Conservation (phyloP, 192 early-diverging fungal genomes). For the Podila minutissima region DNA sequence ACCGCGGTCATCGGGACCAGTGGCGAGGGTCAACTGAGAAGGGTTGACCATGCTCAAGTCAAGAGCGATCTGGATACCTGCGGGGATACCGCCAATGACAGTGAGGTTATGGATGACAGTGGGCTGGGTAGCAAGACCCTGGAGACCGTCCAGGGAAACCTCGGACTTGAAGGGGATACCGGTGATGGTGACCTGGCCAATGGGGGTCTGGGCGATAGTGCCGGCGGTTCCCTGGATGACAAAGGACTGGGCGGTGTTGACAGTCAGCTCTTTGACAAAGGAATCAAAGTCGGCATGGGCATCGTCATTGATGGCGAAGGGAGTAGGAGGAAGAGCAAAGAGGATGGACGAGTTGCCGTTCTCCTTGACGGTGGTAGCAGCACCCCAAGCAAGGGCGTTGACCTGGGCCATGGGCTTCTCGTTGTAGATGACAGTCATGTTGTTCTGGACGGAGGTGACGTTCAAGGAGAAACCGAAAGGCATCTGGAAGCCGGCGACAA, state of each 20-base stretch:
- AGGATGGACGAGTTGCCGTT: slow-evolving; percentile 27
- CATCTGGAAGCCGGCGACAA: slow-evolving; percentile 56
- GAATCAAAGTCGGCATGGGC: slow-evolving; percentile 54
- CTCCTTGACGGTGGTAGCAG: slow-evolving; percentile 46
- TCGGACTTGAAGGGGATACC: slow-evolving; percentile 59
- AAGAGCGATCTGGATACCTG: slow-evolving; percentile 54
- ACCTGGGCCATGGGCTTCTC: slow-evolving; percentile 19
- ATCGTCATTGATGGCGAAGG: slow-evolving; percentile 48
- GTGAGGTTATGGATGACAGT: slow-evolving; percentile 62
- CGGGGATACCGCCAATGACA: slow-evolving; percentile 59
- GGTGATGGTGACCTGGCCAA: slow-evolving; percentile 56
- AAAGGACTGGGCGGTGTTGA: slow-evolving; percentile 42
- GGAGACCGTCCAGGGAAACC: slow-evolving; percentile 58
- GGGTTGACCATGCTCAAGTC: slow-evolving; percentile 58
- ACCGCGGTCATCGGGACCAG: slow-evolving; percentile 56
- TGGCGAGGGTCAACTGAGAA: slow-evolving; percentile 54
- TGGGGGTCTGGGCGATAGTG: slow-evolving; percentile 55
- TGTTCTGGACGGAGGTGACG: slow-evolving; percentile 56
- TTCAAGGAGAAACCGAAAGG: slow-evolving; percentile 70
- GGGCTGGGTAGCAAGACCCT: slow-evolving; percentile 61
- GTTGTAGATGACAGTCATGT: slow-evolving; percentile 46
- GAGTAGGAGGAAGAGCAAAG: slow-evolving; percentile 42
- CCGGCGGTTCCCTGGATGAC: slow-evolving; percentile 53
- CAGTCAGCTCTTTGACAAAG: slow-evolving; percentile 54
- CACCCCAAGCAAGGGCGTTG: slow-evolving; percentile 29